Conservation (phyloP, 2,329 filamentous ascomycete genomes). For the Orbilia ellipsospora region DNA sequence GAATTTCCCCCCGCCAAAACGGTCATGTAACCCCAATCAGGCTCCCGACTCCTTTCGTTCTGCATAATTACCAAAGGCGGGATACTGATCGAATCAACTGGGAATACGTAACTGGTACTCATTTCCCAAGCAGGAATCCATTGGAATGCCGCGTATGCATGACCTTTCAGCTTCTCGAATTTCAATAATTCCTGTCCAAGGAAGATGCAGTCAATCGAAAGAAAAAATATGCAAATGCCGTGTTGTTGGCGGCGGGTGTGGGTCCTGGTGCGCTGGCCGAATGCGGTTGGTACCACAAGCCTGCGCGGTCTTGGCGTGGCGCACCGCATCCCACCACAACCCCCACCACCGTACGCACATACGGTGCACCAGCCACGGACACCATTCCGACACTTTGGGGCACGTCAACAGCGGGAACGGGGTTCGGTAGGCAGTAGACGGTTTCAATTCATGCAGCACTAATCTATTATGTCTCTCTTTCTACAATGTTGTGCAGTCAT, state of each 20-base stretch:
- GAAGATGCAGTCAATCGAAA: background rate
- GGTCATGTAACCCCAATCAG: background rate
- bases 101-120: conserved; percentile 24
- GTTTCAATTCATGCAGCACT: conserved; percentile 52
- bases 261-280: conserved; percentile 44
- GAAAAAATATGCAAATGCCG: conserved; percentile 19
- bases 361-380: conserved; percentile 34
- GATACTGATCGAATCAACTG: conserved; percentile 12
- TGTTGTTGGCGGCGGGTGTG: conserved; percentile 37
- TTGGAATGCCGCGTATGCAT: conserved; percentile 42
- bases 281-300: conserved; percentile 50
- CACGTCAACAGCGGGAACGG: conserved; percentile 23
- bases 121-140: conserved; percentile 30
- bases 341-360: conserved; percentile 23
- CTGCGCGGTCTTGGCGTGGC: conserved; percentile 25
- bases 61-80: conserved; percentile 30
- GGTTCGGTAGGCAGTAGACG: conserved; percentile 42
- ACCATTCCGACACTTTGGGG: conserved; percentile 22
- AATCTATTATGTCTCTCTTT: conserved; percentile 31
- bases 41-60: conserved; percentile 26
- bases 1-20: conserved; percentile 17
- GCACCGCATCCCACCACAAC: conserved; percentile 17
- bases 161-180: conserved; percentile 18
- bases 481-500: conserved; percentile 7
- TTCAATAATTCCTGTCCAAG: background rate